Conservation (phyloP, 2,329 filamentous ascomycete genomes). For the Kalaharituber pfeilii region DNA sequence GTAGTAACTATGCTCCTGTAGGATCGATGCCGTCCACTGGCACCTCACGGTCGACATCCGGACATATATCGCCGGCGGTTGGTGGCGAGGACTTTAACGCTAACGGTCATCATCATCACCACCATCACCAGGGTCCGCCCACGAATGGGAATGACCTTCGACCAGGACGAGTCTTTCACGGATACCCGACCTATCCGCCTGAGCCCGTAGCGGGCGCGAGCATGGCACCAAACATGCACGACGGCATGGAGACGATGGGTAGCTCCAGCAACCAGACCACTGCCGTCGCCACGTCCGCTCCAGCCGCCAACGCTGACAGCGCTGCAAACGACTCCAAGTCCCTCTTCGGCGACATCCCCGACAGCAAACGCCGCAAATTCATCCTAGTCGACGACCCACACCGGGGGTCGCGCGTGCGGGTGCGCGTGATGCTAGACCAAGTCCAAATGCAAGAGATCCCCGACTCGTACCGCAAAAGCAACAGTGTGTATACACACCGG, state of each 20-base stretch:
- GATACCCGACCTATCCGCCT: constrained; percentile 48
- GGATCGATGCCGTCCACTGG: constrained; percentile 20
- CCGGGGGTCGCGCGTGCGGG: constrained; percentile 61
- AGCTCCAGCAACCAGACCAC: constrained; percentile 22
- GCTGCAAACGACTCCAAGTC: constrained; percentile 26
- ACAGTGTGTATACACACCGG: constrained; percentile 59
- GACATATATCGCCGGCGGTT: constrained; percentile 22
- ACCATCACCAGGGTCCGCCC: constrained; percentile 45
- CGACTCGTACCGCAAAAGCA: constrained; percentile 79
- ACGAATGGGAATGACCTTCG: constrained; percentile 50
- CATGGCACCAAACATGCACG: constrained; percentile 40
- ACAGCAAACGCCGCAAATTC: constrained; percentile 86
- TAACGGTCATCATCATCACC: constrained; percentile 42
- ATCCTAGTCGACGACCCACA: constrained; percentile 85
- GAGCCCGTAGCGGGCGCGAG: constrained; percentile 40
- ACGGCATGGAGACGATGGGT: constrained; percentile 24
- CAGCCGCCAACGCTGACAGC: constrained; percentile 42
- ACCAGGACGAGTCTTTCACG: constrained; percentile 55
- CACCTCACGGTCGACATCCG: constrained; percentile 22
- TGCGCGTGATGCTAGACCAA: constrained; percentile 80
- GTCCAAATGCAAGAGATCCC: constrained; percentile 93
- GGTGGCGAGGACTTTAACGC: constrained; percentile 18
- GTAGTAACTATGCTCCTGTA: constrained; percentile 19
- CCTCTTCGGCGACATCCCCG: constrained; percentile 75
- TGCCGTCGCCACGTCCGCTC: constrained; percentile 25